Evolutionary conservation across 345 rosid genomes (phyloP), one percentile per base, ranked within the genome.

Genomic region (Garcia nutans): DNA sequence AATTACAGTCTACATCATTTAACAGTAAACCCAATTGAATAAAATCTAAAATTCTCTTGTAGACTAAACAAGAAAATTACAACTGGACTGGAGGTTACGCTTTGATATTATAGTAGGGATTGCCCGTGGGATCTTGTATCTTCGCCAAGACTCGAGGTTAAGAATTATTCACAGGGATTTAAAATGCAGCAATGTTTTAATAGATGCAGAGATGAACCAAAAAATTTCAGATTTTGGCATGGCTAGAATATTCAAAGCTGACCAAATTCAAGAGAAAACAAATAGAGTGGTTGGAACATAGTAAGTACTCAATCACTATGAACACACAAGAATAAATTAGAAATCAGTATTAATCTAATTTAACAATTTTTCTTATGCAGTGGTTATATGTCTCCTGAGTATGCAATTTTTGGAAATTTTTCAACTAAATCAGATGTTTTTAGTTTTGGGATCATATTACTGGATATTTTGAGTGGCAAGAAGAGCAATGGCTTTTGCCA

Each of bases 391-490:
- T 68, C 88, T 31, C 87, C 83, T 0, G 85, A 89, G 75, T 85
- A 85, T 77, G 85, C 85, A 54, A 83, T 87, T 74, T 65, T 63
- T 75, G 91, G 88, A 8, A 9, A 55, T 1, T 86, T 82, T 65
- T 89, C 85, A 0, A 80, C 84, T 57, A 88, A 84, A 71, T 88
- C 37, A 0, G 65, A 71, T 55, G 74, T 71, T 0, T 71, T 55
- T 8, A 57, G 64, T 44, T 71, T 71, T 11, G 54, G 74, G 10
- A 65, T 71, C 2, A 2, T 71, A 52, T 13, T 71, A 4, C 22
- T 86, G 37, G 86, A 86, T 79, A 86, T 82, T 56, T 68, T 81
- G 9, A 79, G 85, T 42, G 83, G 88, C 10, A 84, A 82, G 58
- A 82, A 60, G 64, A 80, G 79, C 78, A 49, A 79, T 28, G 70